phyloP scores from a whole-genome alignment of 2,329 filamentous ascomycete genomes.

The Clarireedia paspali region DNA sequence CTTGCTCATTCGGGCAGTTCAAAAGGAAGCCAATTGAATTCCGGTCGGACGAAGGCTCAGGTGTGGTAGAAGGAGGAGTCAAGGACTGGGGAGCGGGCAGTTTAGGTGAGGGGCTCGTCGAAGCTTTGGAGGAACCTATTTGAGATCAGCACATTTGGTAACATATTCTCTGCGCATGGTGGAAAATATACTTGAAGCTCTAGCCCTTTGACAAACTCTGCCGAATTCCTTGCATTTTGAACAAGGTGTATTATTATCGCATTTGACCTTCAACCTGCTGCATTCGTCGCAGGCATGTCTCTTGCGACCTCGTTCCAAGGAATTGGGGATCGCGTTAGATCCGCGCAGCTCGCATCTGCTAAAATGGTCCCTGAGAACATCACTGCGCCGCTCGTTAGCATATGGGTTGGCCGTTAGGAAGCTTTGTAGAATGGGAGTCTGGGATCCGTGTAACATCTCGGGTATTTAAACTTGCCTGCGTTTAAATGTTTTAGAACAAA shows the following conservation, averaged over 20 bases:
- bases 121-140: constrained; percentile 10
- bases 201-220: constrained; percentile 25
- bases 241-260: constrained; percentile 28
- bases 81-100: constrained; percentile 7
- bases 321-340: constrained; percentile 25
- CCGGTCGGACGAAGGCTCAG: constrained; percentile 24
- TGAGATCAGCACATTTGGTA: constrained; percentile 4
- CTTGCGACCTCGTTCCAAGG: constrained; percentile 28
- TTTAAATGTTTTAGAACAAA: constrained; percentile 30
- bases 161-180: not conserved
- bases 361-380: constrained; percentile 30
- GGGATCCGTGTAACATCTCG: not conserved
- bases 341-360: constrained; percentile 27
- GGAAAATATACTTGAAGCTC: constrained; percentile 14
- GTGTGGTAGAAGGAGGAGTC: constrained; percentile 16
- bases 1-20: constrained; percentile 23
- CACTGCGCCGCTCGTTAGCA: constrained; percentile 15
- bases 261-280: constrained; percentile 29
- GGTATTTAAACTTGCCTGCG: constrained; percentile 22
- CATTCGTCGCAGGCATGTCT: constrained; percentile 30
- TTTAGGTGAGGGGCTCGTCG: constrained; percentile 17
- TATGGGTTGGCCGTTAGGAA: too few relatives aligned
- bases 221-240: constrained; percentile 29
- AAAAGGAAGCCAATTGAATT: constrained; percentile 29
- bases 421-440: not conserved